Percentiles rank a stretch among this genome's conserved stretches.
These are phyloP conservation scores for Capsicum chinense DNA, from an alignment of 257 asterid species.

Conservation along the genomic window DNA sequence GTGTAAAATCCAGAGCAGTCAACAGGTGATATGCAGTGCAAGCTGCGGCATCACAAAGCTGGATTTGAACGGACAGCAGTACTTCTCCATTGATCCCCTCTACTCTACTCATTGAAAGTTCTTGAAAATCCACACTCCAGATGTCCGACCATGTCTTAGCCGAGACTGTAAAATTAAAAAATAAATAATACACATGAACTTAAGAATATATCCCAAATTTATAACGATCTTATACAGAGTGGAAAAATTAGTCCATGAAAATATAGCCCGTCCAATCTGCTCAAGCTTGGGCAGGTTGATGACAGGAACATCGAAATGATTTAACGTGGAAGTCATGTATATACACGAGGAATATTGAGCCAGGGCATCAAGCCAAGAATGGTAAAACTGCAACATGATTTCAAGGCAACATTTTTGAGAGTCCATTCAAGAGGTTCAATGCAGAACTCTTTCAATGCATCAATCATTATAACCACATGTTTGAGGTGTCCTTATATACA, in stretches of 20 bases:
- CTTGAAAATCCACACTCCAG: conserved; percentile 54
- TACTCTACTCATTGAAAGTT: conserved; percentile 41
- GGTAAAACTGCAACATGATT: conserved; percentile 48
- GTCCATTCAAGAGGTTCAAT: conserved; percentile 67
- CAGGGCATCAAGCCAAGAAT: conserved; percentile 64
- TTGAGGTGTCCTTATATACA: conserved; percentile 26
- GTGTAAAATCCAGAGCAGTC: not conserved
- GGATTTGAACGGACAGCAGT: not conserved
- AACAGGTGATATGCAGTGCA: not conserved
- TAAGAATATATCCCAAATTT: not conserved
- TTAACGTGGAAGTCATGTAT: not conserved
- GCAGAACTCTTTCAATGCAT: conserved; percentile 58
- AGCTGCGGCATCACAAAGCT: too few species aligned
- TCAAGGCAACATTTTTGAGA: conserved; percentile 51
- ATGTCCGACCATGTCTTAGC: conserved; percentile 63
- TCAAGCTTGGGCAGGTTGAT: not conserved
- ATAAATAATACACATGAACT: not conserved
- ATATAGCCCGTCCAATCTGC: not conserved
- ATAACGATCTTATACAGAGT: not conserved
- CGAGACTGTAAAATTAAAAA: conserved; percentile 46
- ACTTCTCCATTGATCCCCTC: conserved; percentile 41
- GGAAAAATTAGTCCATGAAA: not conserved
- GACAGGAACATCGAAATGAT: not conserved
- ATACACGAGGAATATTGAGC: conserved; percentile 57
- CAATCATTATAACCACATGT: conserved; percentile 60